A percentile compares a stretch with the other conserved stretches of the same genome.
Conservation (phyloP, 2,329 filamentous ascomycete genomes). For the Microascus cirrosus region DNA sequence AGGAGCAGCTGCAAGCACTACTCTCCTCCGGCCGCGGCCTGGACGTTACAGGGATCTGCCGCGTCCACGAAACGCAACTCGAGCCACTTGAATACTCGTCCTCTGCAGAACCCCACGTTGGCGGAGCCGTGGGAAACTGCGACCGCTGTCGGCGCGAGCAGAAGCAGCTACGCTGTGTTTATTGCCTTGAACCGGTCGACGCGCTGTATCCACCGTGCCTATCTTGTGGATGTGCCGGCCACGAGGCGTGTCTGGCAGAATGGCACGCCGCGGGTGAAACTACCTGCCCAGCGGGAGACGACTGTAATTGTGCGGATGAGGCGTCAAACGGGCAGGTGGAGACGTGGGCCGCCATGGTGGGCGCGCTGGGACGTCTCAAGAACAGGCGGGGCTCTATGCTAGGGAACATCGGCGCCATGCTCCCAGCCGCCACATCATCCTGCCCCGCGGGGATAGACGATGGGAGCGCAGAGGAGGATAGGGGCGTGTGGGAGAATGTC, state of each 20-base stretch:
- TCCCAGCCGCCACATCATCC: background rate
- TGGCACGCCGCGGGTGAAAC: conserved; percentile 47
- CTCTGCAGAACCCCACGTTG: conserved; percentile 21
- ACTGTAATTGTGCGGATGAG: conserved; percentile 49
- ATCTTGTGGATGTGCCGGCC: conserved; percentile 50
- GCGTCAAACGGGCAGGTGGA: conserved; percentile 47
- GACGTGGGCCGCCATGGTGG: conserved; percentile 47
- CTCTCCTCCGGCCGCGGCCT: conserved; percentile 43
- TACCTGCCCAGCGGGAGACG: conserved; percentile 51
- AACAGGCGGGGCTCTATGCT: background rate
- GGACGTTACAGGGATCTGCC: conserved; percentile 52
- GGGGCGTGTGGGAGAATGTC: conserved; percentile 1
- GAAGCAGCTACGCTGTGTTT: conserved; percentile 48
- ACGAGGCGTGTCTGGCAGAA: conserved; percentile 46
- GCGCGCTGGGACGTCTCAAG: conserved; percentile 18
- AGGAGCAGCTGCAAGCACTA: conserved; percentile 38
- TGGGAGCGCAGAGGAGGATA: background rate
- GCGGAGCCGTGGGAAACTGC: conserved; percentile 37
- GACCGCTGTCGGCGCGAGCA: conserved; percentile 43
- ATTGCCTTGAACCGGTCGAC: conserved; percentile 49
- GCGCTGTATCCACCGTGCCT: conserved; percentile 51
- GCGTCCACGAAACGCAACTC: conserved; percentile 49
- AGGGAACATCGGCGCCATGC: background rate
- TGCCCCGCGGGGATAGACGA: background rate
- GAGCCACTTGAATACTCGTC: conserved; percentile 42